A percentile compares a stretch with the other conserved stretches of the same genome.
These are phyloP conservation scores for Rugosomyces carneus DNA, from an alignment of 1,284 basidiomycete species.

Conservation along the genomic window DNA sequence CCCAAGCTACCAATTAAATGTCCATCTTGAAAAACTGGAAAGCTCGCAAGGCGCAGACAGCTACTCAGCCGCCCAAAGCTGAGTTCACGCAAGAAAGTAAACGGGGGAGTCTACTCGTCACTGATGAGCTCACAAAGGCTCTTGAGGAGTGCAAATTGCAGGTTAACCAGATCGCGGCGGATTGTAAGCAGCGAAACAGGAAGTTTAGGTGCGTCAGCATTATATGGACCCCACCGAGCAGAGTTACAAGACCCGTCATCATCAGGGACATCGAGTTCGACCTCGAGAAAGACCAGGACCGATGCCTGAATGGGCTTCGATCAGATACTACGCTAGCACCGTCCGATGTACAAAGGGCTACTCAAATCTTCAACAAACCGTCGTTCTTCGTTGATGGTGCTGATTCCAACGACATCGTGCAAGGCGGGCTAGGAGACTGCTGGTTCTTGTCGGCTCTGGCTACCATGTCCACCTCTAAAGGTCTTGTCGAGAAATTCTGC, in stretches of 20 bases:
- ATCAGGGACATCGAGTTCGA: conserved; percentile 52
- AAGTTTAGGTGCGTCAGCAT: conserved; percentile 29
- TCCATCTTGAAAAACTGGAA: no score
- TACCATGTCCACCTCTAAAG: conserved; percentile 28
- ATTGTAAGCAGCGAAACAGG: conserved; percentile 32
- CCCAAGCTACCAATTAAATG: no score
- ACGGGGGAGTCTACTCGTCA: conserved; percentile 27
- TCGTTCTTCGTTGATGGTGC: conserved; percentile 31
- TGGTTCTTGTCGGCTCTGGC: conserved; percentile 37
- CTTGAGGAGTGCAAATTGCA: conserved; percentile 31
- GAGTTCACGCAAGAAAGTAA: conserved; percentile 7
- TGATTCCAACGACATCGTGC: conserved; percentile 29
- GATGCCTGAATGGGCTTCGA: conserved; percentile 37
- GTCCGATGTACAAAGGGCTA: conserved; percentile 29
- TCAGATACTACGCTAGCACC: neutral
- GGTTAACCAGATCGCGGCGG: conserved; percentile 31
- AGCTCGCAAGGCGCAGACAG: no score
- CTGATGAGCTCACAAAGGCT: conserved; percentile 34
- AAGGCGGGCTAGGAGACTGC: conserved; percentile 33
- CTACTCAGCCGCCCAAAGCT: neutral
- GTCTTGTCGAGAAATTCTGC: conserved; percentile 34
- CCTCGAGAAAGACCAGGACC: conserved; percentile 35
- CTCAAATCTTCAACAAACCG: conserved; percentile 34
- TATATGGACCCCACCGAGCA: conserved; percentile 23
- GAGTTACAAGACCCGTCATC: neutral